phyloP scores from a whole-genome alignment of 352 stramenopile genomes.

The Globisporangium iwayamae region DNA sequence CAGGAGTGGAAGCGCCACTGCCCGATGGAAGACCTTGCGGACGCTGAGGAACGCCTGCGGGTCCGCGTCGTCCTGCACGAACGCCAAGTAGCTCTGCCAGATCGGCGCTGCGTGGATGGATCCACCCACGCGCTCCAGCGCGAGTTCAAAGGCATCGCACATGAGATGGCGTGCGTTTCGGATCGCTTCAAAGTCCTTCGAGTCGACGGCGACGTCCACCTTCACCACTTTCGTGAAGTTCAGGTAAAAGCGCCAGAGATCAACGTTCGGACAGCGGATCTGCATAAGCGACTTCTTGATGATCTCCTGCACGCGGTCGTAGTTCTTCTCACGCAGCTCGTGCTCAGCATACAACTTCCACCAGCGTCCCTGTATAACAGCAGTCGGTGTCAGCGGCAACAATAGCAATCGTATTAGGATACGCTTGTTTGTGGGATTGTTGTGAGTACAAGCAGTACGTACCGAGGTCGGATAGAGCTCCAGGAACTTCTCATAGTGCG shows the following conservation, averaged over 20 bases:
- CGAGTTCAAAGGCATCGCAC: conserved; percentile 80
- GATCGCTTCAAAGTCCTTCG: conserved; percentile 54
- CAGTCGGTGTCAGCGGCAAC: not conserved
- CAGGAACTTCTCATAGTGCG: conserved; percentile 80
- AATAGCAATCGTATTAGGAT: not conserved
- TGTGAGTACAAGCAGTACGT: conserved; percentile 1
- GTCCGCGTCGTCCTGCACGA: conserved; percentile 75
- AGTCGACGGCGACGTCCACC: conserved; percentile 67
- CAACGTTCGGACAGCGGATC: conserved; percentile 73
- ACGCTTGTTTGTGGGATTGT: not conserved
- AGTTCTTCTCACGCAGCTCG: conserved; percentile 81
- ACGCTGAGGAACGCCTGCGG: conserved; percentile 72
- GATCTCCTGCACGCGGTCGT: conserved; percentile 83
- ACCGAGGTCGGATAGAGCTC: conserved; percentile 64
- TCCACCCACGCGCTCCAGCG: conserved; percentile 74
- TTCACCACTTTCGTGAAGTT: conserved; percentile 86
- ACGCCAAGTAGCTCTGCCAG: conserved; percentile 81
- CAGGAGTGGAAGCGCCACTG: conserved; percentile 68
- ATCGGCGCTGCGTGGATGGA: conserved; percentile 76
- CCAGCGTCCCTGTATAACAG: conserved; percentile 48
- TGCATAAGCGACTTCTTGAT: conserved; percentile 88
- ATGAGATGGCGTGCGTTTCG: conserved; percentile 67
- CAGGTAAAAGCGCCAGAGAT: conserved; percentile 87
- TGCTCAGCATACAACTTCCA: conserved; percentile 87
- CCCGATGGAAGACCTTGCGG: conserved; percentile 84